Base-by-base conservation (phyloP, 2,329 filamentous ascomycete species). In the Phoma sp. region DNA sequence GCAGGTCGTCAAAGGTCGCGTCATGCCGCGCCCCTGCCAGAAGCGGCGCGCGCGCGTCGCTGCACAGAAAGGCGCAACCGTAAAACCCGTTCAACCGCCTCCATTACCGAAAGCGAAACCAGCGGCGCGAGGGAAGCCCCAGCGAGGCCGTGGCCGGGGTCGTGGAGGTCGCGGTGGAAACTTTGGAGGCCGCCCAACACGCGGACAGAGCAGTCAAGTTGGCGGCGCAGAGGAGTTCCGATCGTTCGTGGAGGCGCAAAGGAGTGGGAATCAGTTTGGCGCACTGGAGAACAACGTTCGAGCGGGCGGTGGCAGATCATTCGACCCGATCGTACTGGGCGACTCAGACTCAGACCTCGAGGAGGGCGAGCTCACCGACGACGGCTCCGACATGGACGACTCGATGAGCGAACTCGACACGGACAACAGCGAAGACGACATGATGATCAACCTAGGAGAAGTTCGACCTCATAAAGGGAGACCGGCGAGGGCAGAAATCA, bases 21-120 rank as follows among this genome's bases (percentile, higher is more conserved):
- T 52, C 33, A 67, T 67, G 65, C 60, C 63, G 52, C 65, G 65
- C 57, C 65, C 63, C 25, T 66, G 63, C 50, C 65, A 67, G 42
- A 59, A 60, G 56, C 59, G 65, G 55, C 65, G 65, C 50, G 60
- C 62, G 24, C 65, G 58, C 47, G 60, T 61, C 35, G 62, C 57
- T 38, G 60, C 62, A 6, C 58, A 67, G n/a, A 58, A 40, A 32
- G 44, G 45, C 23, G 44, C 41, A 8, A 49, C 33, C 9, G 23
- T 38, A 30, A 56, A 56, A 22, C 47, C 47, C 13, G 43, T 42
- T 2, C 47, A 33, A 24, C 51, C 45, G 10, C 53, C 53, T 5
- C 45, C 49, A 5, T 22, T 24, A 39, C 37, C 54, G 25, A 52
- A 53, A 24, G 29, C 45, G 22, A 47, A 52, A 43, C 53, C 7